Percentiles rank a stretch among this genome's conserved stretches.
Conservation (phyloP, 331 rosid species). For the Stylosanthes scabra region DNA sequence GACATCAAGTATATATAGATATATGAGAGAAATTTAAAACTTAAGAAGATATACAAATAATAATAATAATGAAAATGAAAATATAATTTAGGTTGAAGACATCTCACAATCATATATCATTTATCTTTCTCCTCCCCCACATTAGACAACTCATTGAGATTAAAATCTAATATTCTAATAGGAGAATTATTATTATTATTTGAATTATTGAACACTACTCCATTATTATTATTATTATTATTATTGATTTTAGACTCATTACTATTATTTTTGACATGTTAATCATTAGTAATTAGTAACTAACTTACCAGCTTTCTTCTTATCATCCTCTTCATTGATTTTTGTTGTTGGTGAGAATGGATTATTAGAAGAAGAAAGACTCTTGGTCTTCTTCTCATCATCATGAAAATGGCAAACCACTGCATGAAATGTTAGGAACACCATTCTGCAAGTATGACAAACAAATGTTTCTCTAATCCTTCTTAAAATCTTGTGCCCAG, state of each 20-base stretch:
- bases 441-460: neutral
- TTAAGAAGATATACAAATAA: no score
- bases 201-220: no score
- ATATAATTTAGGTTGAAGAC: no score
- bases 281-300: neutral
- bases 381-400: no score
- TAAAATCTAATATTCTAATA: neutral
- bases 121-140: no score
- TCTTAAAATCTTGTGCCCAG: neutral
- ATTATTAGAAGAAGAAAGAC: no score
- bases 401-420: neutral
- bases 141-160: constrained; percentile 2
- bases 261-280: no score
- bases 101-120: neutral
- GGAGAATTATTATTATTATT: neutral
- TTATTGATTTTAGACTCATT: no score
- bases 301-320: neutral
- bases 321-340: no score
- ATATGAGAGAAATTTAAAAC: no score
- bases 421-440: neutral
- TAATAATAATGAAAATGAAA: no score
- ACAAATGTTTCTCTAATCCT: neutral
- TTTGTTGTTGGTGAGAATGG: neutral
- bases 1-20: no score
- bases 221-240: constrained; percentile 1